These are phyloP conservation scores for Kodamaea sp. DNA, from an alignment of 1,139 yeast species.

Conservation along the genomic window DNA sequence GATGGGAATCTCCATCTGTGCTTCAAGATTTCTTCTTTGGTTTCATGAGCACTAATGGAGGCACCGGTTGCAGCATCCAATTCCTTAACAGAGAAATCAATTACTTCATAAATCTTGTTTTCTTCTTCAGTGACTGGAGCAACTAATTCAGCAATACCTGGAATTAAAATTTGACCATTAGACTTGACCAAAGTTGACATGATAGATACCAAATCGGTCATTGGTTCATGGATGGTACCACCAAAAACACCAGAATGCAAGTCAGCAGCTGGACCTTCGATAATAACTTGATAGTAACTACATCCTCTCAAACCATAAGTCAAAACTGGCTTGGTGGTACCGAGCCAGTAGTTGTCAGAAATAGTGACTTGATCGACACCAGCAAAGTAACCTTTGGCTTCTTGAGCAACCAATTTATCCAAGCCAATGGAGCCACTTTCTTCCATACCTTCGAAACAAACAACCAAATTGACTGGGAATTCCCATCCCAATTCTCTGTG, in stretches of 20 bases:
- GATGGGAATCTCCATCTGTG: slow-evolving; percentile 99
- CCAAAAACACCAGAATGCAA: slow-evolving; percentile 97
- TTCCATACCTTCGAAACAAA: slow-evolving; percentile 99
- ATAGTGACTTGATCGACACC: slow-evolving; percentile 93
- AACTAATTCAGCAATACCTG: slow-evolving; percentile 90
- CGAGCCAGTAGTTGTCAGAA: slow-evolving; percentile 97
- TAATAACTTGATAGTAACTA: slow-evolving; percentile 78
- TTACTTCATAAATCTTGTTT: slow-evolving; percentile 71
- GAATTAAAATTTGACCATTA: slow-evolving; percentile 77
- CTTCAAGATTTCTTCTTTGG: slow-evolving; percentile 82
- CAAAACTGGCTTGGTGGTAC: slow-evolving; percentile 92
- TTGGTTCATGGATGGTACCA: slow-evolving; percentile 95
- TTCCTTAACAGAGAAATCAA: slow-evolving; percentile 82
- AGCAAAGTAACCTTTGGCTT: slow-evolving; percentile 76
- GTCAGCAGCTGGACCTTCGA: slow-evolving; percentile 94
- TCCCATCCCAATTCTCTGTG: slow-evolving; percentile 81
- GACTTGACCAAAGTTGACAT: slow-evolving; percentile 74
- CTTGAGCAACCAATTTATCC: slow-evolving; percentile 74
- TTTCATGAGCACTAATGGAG: slow-evolving; percentile 65
- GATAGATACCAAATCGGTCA: slow-evolving; percentile 84
- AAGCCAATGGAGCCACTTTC: slow-evolving; percentile 94
- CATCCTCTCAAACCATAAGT: slow-evolving; percentile 98
- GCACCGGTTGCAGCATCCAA: slow-evolving; percentile 89
- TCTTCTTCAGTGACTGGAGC: slow-evolving; percentile 87
- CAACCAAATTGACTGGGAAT: slow-evolving; percentile 86